Conservation (phyloP, 2,329 filamentous ascomycete genomes). For the Trichoderma sp. region DNA sequence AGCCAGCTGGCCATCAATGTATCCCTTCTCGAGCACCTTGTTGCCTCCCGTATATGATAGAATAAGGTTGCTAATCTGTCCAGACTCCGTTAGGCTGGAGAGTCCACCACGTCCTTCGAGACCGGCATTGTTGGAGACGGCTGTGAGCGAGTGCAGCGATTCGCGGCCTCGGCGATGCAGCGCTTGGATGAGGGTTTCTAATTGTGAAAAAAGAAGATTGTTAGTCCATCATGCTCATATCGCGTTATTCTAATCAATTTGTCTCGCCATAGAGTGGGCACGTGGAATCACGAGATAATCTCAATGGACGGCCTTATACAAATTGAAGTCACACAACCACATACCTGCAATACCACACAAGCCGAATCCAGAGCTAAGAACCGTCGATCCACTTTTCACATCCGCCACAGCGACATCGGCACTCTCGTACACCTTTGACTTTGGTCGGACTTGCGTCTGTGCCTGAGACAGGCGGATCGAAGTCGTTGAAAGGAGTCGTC, state of each 20-base stretch:
- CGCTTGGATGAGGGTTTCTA: constrained; percentile 69
- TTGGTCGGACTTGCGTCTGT: constrained; percentile 26
- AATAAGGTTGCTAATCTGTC: constrained; percentile 69
- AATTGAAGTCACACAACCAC: constrained; percentile 22
- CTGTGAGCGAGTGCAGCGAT: constrained; percentile 65
- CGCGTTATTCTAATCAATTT: neutral
- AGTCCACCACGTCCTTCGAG: constrained; percentile 66
- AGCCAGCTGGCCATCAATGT: constrained; percentile 69
- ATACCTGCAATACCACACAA: constrained; percentile 71
- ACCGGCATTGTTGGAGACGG: constrained; percentile 79
- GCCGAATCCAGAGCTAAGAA: constrained; percentile 79
- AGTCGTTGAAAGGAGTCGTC: constrained; percentile 7
- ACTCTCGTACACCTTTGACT: constrained; percentile 49
- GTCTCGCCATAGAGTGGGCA: neutral
- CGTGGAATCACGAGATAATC: neutral
- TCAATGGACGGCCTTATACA: neutral
- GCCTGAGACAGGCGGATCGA: constrained; percentile 13
- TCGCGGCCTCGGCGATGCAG: constrained; percentile 59
- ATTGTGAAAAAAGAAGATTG: neutral
- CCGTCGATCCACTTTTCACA: constrained; percentile 64
- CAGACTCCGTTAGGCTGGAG: constrained; percentile 63
- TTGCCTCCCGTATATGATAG: constrained; percentile 76
- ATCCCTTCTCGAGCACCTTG: constrained; percentile 71
- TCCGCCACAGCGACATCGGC: constrained; percentile 70
- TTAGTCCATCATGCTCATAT: neutral